Percentiles rank a stretch among this genome's conserved stretches.
phyloP scores from a whole-genome alignment of 2,329 filamentous ascomycete genomes.

The Fusarium musae region DNA sequence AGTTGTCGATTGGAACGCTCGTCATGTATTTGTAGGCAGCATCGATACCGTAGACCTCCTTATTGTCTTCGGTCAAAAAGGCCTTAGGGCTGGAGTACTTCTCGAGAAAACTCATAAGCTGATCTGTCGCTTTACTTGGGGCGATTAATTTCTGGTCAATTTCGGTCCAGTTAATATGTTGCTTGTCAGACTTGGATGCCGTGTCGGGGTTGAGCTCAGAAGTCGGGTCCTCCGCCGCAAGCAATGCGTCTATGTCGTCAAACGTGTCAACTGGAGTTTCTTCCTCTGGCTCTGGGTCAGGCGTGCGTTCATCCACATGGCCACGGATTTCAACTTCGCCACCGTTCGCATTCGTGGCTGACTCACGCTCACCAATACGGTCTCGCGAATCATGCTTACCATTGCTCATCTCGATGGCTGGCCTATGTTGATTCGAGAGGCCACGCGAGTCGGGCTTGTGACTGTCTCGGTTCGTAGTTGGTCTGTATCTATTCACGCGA shows the following conservation, averaged over 20 bases:
- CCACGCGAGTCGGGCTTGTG: background rate
- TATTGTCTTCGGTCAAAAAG: background rate
- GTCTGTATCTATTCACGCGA: constrained; percentile 9
- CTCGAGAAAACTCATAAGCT: constrained; percentile 10
- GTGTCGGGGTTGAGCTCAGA: background rate
- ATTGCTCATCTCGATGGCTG: background rate
- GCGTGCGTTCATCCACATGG: background rate
- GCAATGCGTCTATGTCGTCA: constrained; percentile 8
- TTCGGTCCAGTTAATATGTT: background rate
- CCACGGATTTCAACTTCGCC: background rate
- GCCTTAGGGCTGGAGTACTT: background rate
- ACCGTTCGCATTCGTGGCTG: background rate
- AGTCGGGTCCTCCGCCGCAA: background rate
- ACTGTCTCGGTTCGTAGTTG: background rate
- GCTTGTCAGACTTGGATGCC: background rate
- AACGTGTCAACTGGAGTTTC: background rate
- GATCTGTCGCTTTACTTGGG: background rate
- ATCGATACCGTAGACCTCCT: background rate
- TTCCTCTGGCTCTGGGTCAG: background rate
- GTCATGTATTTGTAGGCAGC: background rate
- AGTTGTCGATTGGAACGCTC: background rate
- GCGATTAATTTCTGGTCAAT: background rate
- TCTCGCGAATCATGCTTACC: background rate
- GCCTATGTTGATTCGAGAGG: background rate
- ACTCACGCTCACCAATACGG: background rate